These are phyloP conservation scores for Aspergillus sp. DNA, from an alignment of 2,329 filamentous ascomycete species.

Conservation along the genomic window DNA sequence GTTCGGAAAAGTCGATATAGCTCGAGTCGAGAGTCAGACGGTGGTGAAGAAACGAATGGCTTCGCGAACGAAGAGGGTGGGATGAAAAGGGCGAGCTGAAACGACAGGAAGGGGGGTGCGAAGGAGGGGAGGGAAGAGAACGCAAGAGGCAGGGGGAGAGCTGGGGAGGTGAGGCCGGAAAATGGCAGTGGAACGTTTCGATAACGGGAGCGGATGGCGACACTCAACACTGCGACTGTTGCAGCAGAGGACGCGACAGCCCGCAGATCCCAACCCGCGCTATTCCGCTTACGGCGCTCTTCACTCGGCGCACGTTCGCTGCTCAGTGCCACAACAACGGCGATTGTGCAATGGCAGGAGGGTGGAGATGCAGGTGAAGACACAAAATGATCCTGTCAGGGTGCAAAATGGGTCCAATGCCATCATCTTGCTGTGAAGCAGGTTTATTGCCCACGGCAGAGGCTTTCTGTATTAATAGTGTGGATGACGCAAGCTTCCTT, in stretches of 20 bases:
- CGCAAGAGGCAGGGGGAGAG: constrained; percentile 1
- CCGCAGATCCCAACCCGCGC: constrained; percentile 12
- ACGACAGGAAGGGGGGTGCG: constrained; percentile 1
- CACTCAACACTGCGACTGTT: constrained; percentile 7
- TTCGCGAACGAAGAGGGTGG: constrained; percentile 18
- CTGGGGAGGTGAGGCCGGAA: constrained; percentile 6
- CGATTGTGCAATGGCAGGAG: neutral
- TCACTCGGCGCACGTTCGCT: neutral
- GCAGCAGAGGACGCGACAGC: constrained; percentile 19
- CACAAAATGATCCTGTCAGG: neutral
- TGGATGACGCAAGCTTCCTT: constrained; percentile 23
- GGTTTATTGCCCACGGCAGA: neutral
- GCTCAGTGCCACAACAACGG: neutral
- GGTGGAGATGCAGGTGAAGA: neutral
- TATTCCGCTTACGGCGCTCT: constrained; percentile 4
- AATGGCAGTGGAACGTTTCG: constrained; percentile 11
- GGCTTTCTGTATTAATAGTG: constrained; percentile 8
- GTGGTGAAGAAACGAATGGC: constrained; percentile 9
- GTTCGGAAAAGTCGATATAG: neutral
- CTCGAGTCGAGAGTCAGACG: neutral
- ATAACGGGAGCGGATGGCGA: constrained; percentile 23
- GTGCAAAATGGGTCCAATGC: neutral
- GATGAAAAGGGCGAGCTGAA: constrained; percentile 15
- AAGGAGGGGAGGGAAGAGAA: neutral
- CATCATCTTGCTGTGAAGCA: neutral